A percentile compares a stretch with the other conserved stretches of the same genome.
These are phyloP conservation scores for Melanopsichium pennsylvanicum DNA, from an alignment of 1,284 basidiomycete species.

Conservation along the genomic window DNA sequence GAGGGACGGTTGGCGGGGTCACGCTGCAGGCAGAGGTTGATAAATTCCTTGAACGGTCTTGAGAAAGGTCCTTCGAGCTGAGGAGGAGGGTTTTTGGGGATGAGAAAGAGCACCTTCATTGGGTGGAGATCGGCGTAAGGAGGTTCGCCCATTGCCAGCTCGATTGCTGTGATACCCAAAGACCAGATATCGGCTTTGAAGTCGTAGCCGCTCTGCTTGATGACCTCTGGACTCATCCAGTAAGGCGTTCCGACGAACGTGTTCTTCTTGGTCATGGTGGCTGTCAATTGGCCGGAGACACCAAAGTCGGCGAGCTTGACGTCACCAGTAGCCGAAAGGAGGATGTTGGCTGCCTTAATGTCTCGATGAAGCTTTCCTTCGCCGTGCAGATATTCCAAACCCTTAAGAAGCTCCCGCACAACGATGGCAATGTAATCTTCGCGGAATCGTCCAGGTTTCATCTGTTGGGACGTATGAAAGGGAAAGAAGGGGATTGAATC, in stretches of 20 bases:
- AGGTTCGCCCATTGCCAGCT: conserved; percentile 94
- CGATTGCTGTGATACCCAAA: conserved; percentile 86
- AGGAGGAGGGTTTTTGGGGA: conserved; percentile 96
- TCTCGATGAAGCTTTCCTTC: conserved; percentile 97
- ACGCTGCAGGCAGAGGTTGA: conserved; percentile 87
- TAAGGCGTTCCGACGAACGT: conserved; percentile 81
- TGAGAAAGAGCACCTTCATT: conserved; percentile 98
- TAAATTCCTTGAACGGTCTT: conserved; percentile 91
- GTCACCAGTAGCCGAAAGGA: conserved; percentile 91
- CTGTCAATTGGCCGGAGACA: conserved; percentile 94
- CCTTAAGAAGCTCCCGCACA: conserved; percentile 85
- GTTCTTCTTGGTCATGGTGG: conserved; percentile 96
- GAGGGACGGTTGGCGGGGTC: conserved; percentile 93
- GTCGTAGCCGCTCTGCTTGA: conserved; percentile 99
- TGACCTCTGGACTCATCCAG: conserved; percentile 95
- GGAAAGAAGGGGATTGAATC: background rate
- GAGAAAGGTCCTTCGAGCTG: conserved; percentile 86
- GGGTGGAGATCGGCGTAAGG: conserved; percentile 97
- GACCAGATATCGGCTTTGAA: conserved; percentile 90
- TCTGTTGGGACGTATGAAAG: conserved; percentile 71
- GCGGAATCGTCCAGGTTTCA: conserved; percentile 95
- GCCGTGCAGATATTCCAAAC: conserved; percentile 91
- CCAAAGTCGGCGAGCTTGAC: conserved; percentile 99
- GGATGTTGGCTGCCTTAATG: conserved; percentile 97
- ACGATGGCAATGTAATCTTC: conserved; percentile 99